Evolutionary conservation across 352 stramenopile genomes (phyloP).

Genomic region (Albugo candida): DNA sequence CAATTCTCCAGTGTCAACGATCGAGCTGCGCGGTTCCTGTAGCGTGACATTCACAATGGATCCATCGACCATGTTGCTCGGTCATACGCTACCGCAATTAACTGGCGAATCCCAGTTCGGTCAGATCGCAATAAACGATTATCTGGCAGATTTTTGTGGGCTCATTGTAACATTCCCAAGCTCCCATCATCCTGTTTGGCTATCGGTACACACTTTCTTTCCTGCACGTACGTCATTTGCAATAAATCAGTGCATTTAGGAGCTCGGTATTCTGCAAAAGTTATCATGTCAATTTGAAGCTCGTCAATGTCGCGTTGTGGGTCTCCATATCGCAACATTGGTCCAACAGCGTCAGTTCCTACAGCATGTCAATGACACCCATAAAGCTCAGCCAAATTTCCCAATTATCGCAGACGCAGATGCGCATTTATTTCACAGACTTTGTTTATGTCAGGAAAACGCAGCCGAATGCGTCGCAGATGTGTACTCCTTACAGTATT

Average conservation of each 20-base stretch:
- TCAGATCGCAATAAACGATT: constrained; percentile 47
- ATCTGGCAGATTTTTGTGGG: constrained; percentile 46
- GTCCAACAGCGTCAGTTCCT: constrained; percentile 32
- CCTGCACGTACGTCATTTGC: background rate
- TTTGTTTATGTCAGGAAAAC: constrained; percentile 24
- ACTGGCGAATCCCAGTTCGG: constrained; percentile 50
- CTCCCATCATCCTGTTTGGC: constrained; percentile 51
- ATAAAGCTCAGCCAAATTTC: constrained; percentile 58
- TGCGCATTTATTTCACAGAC: constrained; percentile 31
- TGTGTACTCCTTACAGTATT: constrained; percentile 33
- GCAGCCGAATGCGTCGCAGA: constrained; percentile 31
- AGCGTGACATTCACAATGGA: too few relatives aligned
- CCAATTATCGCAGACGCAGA: constrained; percentile 44
- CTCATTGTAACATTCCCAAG: constrained; percentile 52
- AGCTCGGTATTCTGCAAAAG: constrained; percentile 64
- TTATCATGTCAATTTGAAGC: constrained; percentile 57
- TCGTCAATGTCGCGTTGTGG: constrained; percentile 46
- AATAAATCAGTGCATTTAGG: constrained; percentile 2
- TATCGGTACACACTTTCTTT: constrained; percentile 12
- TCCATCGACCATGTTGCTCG: constrained; percentile 32
- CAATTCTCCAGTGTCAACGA: too few relatives aligned
- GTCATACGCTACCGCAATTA: constrained; percentile 48
- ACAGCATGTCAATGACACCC: constrained; percentile 56
- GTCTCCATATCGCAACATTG: constrained; percentile 20
- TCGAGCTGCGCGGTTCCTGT: too few relatives aligned